Evolutionary conservation across 169 alveolate species (phyloP), one percentile per base, ranked within the genome.

Genomic region (Plasmodium berghei): DNA sequence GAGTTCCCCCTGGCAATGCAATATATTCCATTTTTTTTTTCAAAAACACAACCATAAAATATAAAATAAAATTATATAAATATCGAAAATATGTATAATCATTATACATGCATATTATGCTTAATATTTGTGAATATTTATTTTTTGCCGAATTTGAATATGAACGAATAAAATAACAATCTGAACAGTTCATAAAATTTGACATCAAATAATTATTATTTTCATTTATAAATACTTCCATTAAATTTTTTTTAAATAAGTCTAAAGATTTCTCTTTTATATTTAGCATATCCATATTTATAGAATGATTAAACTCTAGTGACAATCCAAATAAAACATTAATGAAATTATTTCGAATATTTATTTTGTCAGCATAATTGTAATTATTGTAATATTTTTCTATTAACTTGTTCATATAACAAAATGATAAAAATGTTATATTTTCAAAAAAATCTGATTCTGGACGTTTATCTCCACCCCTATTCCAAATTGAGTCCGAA

Each of bases 91-190:
- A 86, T n/a, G 40, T 9, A 58, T 59, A 72, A 9, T 86, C 87
- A 48, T 71, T 71, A 20, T 59, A 9, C 59, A 86, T 26, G 20
- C 91, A 86, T n/a, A 86, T 46, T 16, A 61, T 18, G 28, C 91
- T 70, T 70, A 86, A 86, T 24, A 86, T 86, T 34, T 86, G 91
- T 0, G 87, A 52, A 5, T 26, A 45, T 22, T 86, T 86, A 86
- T 86, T 86, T 63, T 46, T 55, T 46, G 70, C 48, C 0, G 87
- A 45, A n/a, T 28, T 59, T 24, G 55, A 59, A 71, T 70, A 86
- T 20, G 24, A 28, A 16, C 87, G 34, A 16, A 86, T 59, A 1
- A 55, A 10, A 59, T 86, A 70, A 14, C 26, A 56, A 48, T 86
- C 77, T 52, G 40, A 22, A 4, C 22, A 48, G 14, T 45, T 86